These are phyloP conservation scores for Lactarius psammicola DNA, from an alignment of 768 basidiomycete species.

Conservation along the genomic window DNA sequence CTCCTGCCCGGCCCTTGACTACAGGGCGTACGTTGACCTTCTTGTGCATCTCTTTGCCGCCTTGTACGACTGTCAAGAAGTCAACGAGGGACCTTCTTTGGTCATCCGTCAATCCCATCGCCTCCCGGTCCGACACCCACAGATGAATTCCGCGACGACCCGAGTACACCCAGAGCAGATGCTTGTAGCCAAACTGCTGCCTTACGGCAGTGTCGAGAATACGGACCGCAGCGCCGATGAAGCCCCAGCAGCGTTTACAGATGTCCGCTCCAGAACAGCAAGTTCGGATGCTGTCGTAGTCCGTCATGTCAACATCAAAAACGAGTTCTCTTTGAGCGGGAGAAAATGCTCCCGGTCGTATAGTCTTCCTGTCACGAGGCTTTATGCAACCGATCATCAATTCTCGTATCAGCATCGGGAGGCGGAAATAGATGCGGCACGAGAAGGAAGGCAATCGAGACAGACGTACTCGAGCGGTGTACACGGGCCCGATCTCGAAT, in stretches of 20 bases:
- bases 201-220: constrained; percentile 78
- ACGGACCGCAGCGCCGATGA: constrained; percentile 88
- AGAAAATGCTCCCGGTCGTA: constrained; percentile 63
- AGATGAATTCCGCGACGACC: constrained; percentile 97
- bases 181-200: constrained; percentile 86
- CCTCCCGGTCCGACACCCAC: constrained; percentile 91
- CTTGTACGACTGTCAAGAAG: constrained; percentile 81
- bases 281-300: constrained; percentile 93
- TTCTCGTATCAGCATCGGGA: not conserved
- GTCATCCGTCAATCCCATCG: constrained; percentile 88
- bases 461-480: constrained; percentile 74
- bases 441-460: not conserved
- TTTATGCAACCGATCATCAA: constrained; percentile 35
- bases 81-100: constrained; percentile 84
- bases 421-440: not conserved
- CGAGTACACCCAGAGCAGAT: constrained; percentile 97
- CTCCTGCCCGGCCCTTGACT: constrained; percentile 31
- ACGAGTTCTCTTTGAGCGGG: constrained; percentile 89
- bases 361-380: constrained; percentile 88
- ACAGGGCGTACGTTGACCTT: constrained; percentile 69
- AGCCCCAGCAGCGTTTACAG: constrained; percentile 91
- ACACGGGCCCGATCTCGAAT: constrained; percentile 96
- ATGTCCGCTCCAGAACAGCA: constrained; percentile 92
- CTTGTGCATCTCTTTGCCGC: constrained; percentile 77
- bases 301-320: constrained; percentile 99